Conservation (phyloP, 805 yeast genomes). For the Peterozyma toletana region DNA sequence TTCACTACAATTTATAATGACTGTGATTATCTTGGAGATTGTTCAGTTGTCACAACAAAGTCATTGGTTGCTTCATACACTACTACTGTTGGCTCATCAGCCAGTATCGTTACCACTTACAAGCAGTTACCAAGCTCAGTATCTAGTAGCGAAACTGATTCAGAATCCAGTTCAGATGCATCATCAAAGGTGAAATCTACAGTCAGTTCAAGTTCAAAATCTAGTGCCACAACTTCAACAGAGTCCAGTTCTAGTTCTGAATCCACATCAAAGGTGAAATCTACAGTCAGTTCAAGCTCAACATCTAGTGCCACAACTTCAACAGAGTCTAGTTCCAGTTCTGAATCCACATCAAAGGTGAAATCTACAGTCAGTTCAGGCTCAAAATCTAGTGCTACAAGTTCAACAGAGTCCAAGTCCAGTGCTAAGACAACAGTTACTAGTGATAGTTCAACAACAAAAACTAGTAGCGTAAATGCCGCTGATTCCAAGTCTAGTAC, state of each 20-base stretch:
- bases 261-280: slow-evolving; percentile 2
- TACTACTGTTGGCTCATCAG: slow-evolving; percentile 13
- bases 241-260: not conserved
- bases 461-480: too few species aligned
- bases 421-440: not conserved
- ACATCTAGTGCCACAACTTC: slow-evolving; percentile 4
- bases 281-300: slow-evolving; percentile 1
- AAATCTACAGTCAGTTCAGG: not conserved
- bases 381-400: not conserved
- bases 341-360: slow-evolving; percentile 4
- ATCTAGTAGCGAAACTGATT: not conserved
- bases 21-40: slow-evolving; percentile 7
- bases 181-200: slow-evolving; percentile 4
- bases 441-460: too few species aligned
- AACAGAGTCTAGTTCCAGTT: not conserved
- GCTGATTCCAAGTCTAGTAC: too few species aligned
- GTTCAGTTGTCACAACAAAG: slow-evolving; percentile 16
- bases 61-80: slow-evolving; percentile 18
- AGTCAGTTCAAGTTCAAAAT: not conserved
- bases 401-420: not conserved
- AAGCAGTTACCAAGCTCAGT: slow-evolving; percentile 9
- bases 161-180: not conserved
- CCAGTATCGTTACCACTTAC: slow-evolving; percentile 14
- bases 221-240: slow-evolving; percentile 4
- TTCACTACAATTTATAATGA: slow-evolving; percentile 6